These are phyloP conservation scores for Papiliotrema nemorosa DNA, from an alignment of 1,284 basidiomycete species.

Conservation along the genomic window DNA sequence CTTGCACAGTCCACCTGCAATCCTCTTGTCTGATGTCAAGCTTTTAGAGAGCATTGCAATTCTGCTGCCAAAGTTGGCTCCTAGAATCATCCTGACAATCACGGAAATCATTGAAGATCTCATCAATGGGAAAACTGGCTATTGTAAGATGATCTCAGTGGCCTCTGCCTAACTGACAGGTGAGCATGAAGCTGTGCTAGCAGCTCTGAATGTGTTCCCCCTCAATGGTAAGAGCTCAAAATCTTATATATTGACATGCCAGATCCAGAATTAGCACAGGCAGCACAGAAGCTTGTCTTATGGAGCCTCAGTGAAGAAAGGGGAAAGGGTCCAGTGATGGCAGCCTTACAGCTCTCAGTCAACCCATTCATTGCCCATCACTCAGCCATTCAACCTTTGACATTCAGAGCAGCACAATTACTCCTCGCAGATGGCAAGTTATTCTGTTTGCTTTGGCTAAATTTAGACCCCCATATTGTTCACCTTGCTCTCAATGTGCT, in stretches of 20 bases:
- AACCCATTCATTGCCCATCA: slow-evolving; percentile 28
- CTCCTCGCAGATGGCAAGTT: slow-evolving; percentile 29
- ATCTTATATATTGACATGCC: neutral
- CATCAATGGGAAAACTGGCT: slow-evolving; percentile 5
- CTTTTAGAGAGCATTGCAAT: slow-evolving; percentile 32
- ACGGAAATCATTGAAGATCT: slow-evolving; percentile 29
- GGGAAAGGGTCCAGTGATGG: slow-evolving; percentile 23
- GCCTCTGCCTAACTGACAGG: neutral
- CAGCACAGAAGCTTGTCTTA: slow-evolving; percentile 28
- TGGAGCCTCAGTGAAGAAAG: slow-evolving; percentile 32
- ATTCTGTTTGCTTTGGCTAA: neutral
- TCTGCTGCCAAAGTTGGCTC: slow-evolving; percentile 23
- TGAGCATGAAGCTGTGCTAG: slow-evolving; percentile 20
- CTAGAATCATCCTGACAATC: slow-evolving; percentile 25
- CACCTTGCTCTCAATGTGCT: slow-evolving; percentile 32
- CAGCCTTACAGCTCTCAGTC: slow-evolving; percentile 27
- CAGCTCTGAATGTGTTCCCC: slow-evolving; percentile 32
- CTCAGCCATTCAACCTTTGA: slow-evolving; percentile 18
- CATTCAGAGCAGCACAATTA: slow-evolving; percentile 33
- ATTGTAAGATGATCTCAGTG: slow-evolving; percentile 1
- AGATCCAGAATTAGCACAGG: slow-evolving; percentile 23
- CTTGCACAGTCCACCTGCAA: slow-evolving; percentile 18
- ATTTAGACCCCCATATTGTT: slow-evolving; percentile 32
- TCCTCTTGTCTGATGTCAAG: slow-evolving; percentile 26
- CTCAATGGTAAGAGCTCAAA: slow-evolving; percentile 23